These are phyloP conservation scores for Aureobasidium sp. DNA, from an alignment of 2,329 filamentous ascomycete species.

Conservation along the genomic window DNA sequence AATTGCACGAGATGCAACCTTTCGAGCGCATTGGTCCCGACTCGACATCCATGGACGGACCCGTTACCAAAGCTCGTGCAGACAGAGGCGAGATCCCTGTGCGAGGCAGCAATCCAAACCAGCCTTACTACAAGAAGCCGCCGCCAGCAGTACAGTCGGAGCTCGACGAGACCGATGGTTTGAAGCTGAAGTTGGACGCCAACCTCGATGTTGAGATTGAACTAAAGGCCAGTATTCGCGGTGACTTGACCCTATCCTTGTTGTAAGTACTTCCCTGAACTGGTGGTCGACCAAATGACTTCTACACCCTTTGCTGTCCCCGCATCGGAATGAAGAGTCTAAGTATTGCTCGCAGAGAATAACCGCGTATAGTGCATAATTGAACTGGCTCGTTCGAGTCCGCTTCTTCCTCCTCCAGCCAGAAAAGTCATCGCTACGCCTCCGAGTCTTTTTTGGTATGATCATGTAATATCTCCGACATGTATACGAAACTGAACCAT, in stretches of 20 bases:
- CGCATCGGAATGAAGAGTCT: slow-evolving; percentile 7
- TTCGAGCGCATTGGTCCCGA: slow-evolving; percentile 52
- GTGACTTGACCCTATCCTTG: slow-evolving; percentile 72
- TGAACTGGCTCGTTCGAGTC: not conserved
- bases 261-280: slow-evolving; percentile 51
- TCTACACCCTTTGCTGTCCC: not conserved
- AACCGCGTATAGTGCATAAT: slow-evolving; percentile 15
- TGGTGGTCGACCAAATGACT: not conserved
- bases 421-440: not conserved
- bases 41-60: slow-evolving; percentile 50
- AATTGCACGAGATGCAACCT: slow-evolving; percentile 42
- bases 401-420: not conserved
- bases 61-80: slow-evolving; percentile 48
- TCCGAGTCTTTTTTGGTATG: not conserved
- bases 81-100: slow-evolving; percentile 50
- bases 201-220: slow-evolving; percentile 80
- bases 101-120: slow-evolving; percentile 45
- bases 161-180: slow-evolving; percentile 54
- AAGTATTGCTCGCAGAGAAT: slow-evolving; percentile 12
- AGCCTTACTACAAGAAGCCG: slow-evolving; percentile 36
- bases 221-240: slow-evolving; percentile 77
- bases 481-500: slow-evolving; percentile 9
- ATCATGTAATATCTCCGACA: slow-evolving; percentile 1
- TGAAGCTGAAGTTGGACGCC: slow-evolving; percentile 66
- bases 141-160: slow-evolving; percentile 26